phyloP scores from a whole-genome alignment of 805 yeast species.

The Blastobotrys parvus region DNA sequence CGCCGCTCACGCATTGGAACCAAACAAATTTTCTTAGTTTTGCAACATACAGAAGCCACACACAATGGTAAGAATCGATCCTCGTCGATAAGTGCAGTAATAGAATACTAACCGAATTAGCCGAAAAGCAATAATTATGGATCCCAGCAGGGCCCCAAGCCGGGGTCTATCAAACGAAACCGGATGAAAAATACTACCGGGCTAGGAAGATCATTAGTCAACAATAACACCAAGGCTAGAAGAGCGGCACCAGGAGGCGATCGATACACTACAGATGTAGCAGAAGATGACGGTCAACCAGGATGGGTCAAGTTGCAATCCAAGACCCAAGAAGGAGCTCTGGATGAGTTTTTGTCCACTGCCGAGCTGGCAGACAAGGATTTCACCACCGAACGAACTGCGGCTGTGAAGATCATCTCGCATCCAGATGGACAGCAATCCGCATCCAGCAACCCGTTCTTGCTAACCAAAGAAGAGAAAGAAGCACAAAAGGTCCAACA shows the following conservation, averaged over 20 bases:
- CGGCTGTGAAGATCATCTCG: slow-evolving; percentile 75
- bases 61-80: neutral
- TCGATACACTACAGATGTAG: slow-evolving; percentile 75
- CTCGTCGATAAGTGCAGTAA: too few relatives aligned
- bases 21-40: too few relatives aligned
- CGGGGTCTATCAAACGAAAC: slow-evolving; percentile 68
- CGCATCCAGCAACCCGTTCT: slow-evolving; percentile 42
- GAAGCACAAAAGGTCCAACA: slow-evolving; percentile 55
- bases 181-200: slow-evolving; percentile 56
- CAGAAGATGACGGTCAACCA: slow-evolving; percentile 69
- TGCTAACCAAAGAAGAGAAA: slow-evolving; percentile 57
- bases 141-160: slow-evolving; percentile 86
- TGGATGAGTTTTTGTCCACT: slow-evolving; percentile 90
- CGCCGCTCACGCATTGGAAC: too few relatives aligned
- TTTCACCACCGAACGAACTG: slow-evolving; percentile 83
- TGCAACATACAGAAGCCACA: neutral
- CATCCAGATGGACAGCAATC: slow-evolving; percentile 40
- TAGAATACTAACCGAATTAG: too few relatives aligned
- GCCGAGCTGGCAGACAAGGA: slow-evolving; percentile 96
- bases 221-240: slow-evolving; percentile 54
- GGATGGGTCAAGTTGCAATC: slow-evolving; percentile 86
- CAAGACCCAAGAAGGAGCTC: slow-evolving; percentile 86
- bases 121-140: slow-evolving; percentile 10
- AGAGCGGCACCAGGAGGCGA: slow-evolving; percentile 44
- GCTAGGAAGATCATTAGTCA: slow-evolving; percentile 73